These are phyloP conservation scores for Psilocybe cyanescens DNA, from an alignment of 768 basidiomycete species.

Conservation along the genomic window DNA sequence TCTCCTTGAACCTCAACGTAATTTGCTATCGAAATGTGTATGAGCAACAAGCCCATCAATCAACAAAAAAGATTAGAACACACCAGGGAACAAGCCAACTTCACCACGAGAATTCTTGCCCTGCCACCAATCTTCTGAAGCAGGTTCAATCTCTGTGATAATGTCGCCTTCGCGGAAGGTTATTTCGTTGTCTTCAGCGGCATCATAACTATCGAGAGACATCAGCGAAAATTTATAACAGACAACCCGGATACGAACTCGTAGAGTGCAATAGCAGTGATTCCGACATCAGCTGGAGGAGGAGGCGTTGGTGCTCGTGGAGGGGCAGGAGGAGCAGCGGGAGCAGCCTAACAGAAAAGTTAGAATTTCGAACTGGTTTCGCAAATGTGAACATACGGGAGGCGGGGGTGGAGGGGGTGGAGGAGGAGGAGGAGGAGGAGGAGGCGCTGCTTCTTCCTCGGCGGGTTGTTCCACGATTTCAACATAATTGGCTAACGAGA, in stretches of 20 bases:
- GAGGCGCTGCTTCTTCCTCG: constrained; percentile 43
- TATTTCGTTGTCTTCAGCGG: constrained; percentile 90
- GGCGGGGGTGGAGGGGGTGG: constrained; percentile 58
- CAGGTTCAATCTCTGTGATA: constrained; percentile 79
- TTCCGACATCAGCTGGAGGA: constrained; percentile 56
- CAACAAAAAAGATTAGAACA: constrained; percentile 22
- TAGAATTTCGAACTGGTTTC: neutral
- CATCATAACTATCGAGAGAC: constrained; percentile 68
- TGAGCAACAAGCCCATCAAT: neutral
- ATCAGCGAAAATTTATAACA: neutral
- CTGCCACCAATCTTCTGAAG: constrained; percentile 90
- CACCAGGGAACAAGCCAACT: constrained; percentile 78
- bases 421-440: constrained; percentile 51
- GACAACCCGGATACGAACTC: constrained; percentile 50
- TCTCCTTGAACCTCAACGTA: constrained; percentile 41
- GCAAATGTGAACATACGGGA: constrained; percentile 35
- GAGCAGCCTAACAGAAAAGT: constrained; percentile 34
- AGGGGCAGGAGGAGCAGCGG: constrained; percentile 47
- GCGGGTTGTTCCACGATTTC: constrained; percentile 62
- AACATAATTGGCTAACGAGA: constrained; percentile 77
- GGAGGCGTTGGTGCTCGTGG: constrained; percentile 54
- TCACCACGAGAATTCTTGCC: constrained; percentile 61
- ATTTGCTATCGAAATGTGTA: constrained; percentile 30
- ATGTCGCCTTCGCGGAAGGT: constrained; percentile 83
- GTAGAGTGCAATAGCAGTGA: constrained; percentile 68